Base-by-base conservation (phyloP, 192 early-diverging fungal species). In the Entomortierella beljakovae region DNA sequence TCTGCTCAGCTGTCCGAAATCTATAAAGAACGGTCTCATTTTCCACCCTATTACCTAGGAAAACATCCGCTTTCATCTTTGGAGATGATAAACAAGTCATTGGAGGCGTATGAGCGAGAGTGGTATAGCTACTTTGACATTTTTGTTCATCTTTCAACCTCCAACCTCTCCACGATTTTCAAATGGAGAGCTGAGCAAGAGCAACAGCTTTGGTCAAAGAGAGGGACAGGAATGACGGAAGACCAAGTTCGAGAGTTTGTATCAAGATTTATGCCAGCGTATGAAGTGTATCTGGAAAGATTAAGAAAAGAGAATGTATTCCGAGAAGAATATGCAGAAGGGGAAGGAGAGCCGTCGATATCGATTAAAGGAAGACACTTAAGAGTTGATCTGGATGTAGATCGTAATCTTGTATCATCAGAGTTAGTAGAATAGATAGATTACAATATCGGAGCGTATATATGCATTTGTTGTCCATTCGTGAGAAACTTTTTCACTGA, bases 141-240 rank as follows among this genome's bases (percentile, higher is more conserved):
- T 18, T 92, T 95, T 84, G 72, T 96, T 33, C 93, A 90, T 59
- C 70, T 97, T 42, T 80, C 85, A 3, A 83, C 93, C 1, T 52
- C 83, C 0, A 84, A 92, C 57, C 58, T 93, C 20, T 72, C 84
- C 13, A 75, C 90, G 1, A 91, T 97, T 0, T 96, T 94, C 82
- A 64, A 86, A 48, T 99, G 97, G 97, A 85, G 97, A 55, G 85
- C 87, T 56, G 82, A 99, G 50, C 96, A 97, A 79, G 97, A 99
- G 71, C 85, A 92, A 34, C 57, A 79, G 35, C 74, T 92, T 85
- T 62, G 80, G 57, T 57, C 50, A 9, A 61, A 64, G 13, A 85
- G 80, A 25, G 87, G 89, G 9, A 40, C 42, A 13, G 92, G 92
- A 2, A 79, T 98, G 80, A 84, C 83, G 1, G 88, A 93, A 51